Percentiles rank a stretch among this genome's conserved stretches.
Conservation (phyloP, 1,139 yeast species). For the Candida neerlandica region DNA sequence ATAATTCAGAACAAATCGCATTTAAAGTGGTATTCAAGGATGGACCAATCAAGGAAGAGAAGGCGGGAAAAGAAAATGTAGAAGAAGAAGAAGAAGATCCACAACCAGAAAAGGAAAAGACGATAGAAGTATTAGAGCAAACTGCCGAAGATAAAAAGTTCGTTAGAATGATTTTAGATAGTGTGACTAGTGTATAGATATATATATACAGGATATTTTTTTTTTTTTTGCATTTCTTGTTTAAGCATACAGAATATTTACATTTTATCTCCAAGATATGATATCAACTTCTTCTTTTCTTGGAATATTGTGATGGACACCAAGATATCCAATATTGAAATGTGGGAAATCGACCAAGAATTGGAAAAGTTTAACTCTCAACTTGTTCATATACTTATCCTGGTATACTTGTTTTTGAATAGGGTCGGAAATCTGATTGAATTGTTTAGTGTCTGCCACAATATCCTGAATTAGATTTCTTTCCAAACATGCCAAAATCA, state of each 20-base stretch:
- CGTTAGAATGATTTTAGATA: neutral
- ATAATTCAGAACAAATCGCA: slow-evolving; percentile 55
- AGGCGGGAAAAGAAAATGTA: neutral
- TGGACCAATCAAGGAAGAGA: neutral
- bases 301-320: slow-evolving; percentile 11
- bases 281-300: slow-evolving; percentile 8
- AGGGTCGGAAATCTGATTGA: slow-evolving; percentile 19
- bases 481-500: slow-evolving; percentile 50
- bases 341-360: slow-evolving; percentile 37
- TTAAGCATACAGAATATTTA: neutral
- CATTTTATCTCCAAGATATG: slow-evolving; percentile 10
- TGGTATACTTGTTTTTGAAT: slow-evolving; percentile 14
- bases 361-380: slow-evolving; percentile 30
- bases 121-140: slow-evolving; percentile 9
- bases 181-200: slow-evolving; percentile 1
- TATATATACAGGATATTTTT: slow-evolving; percentile 3
- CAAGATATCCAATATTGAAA: slow-evolving; percentile 41
- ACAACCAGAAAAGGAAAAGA: neutral
- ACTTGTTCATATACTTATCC: slow-evolving; percentile 20
- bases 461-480: slow-evolving; percentile 46
- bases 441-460: slow-evolving; percentile 19
- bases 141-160: slow-evolving; percentile 5
- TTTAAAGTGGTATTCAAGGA: slow-evolving; percentile 46
- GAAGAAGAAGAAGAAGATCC: neutral
- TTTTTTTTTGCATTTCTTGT: neutral